A percentile compares a stretch with the other conserved stretches of the same genome.
Evolutionary conservation across 2,329 filamentous ascomycete species (phyloP).

Genomic region (Neoascochyta sp.): DNA sequence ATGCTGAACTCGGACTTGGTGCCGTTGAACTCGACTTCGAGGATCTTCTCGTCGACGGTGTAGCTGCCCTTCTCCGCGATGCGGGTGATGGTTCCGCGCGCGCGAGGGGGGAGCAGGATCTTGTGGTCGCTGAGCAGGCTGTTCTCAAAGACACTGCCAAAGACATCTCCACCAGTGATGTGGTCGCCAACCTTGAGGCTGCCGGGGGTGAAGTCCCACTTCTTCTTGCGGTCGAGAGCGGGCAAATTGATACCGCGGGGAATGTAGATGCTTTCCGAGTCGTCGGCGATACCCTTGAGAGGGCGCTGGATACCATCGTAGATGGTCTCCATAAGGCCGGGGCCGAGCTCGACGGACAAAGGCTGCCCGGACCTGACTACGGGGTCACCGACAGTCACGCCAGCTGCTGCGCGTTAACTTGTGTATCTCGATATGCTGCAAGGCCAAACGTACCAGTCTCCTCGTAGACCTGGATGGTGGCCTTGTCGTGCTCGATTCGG

Average conservation of each 20-base stretch:
- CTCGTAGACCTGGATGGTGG: conserved; percentile 98
- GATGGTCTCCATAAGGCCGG: conserved; percentile 96
- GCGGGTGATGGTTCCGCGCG: conserved; percentile 84
- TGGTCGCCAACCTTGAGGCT: conserved; percentile 92
- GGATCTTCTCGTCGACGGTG: conserved; percentile 87
- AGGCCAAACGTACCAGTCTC: conserved; percentile 70
- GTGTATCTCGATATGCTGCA: background rate
- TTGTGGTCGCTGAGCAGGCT: conserved; percentile 90
- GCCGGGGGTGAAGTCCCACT: conserved; percentile 90
- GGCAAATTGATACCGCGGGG: conserved; percentile 88
- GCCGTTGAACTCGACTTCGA: conserved; percentile 96
- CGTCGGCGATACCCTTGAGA: conserved; percentile 74
- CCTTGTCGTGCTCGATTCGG: conserved; percentile 91
- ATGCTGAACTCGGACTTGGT: conserved; percentile 91
- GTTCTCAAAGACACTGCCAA: conserved; percentile 94
- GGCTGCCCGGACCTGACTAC: conserved; percentile 90
- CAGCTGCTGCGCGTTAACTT: conserved; percentile 58
- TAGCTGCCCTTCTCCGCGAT: conserved; percentile 88
- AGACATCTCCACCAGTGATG: conserved; percentile 93
- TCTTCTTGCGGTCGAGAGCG: conserved; percentile 82
- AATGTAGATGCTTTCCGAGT: conserved; percentile 90
- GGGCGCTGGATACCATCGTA: conserved; percentile 99
- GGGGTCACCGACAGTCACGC: conserved; percentile 92
- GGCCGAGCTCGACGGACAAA: conserved; percentile 92
- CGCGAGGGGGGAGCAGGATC: conserved; percentile 85